A percentile compares a stretch with the other conserved stretches of the same genome.
Evolutionary conservation across 495 filamentous ascomycete genomes (phyloP).

Genomic region (Xeromyces bisporus): DNA sequence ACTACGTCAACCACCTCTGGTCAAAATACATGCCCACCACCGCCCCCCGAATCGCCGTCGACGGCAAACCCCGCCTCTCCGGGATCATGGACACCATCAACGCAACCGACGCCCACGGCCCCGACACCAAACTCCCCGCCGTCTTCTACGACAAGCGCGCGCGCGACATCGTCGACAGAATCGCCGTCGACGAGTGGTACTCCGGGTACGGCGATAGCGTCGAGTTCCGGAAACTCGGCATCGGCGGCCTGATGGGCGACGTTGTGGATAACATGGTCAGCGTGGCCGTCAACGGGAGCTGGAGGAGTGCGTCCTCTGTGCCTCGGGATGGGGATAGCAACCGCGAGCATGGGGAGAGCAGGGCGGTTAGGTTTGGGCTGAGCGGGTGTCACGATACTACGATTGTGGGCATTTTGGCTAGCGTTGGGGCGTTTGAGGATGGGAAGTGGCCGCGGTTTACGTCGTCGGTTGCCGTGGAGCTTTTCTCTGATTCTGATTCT

Average conservation of each 20-base stretch:
- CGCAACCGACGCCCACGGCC: slow-evolving; percentile 70
- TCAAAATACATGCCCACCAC: slow-evolving; percentile 72
- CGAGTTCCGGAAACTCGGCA: slow-evolving; percentile 77
- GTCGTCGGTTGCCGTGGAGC: slow-evolving; percentile 76
- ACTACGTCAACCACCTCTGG: slow-evolving; percentile 56
- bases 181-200: slow-evolving; percentile 88
- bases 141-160: slow-evolving; percentile 78
- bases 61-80: slow-evolving; percentile 65
- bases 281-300: slow-evolving; percentile 41
- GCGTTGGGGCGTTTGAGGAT: slow-evolving; percentile 58
- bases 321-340: slow-evolving; percentile 23
- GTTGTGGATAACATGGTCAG: slow-evolving; percentile 71
- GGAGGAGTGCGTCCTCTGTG: slow-evolving; percentile 40
- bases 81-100: slow-evolving; percentile 94
- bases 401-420: slow-evolving; percentile 59
- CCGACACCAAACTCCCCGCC: slow-evolving; percentile 53
- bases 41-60: slow-evolving; percentile 54
- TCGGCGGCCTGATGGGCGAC: slow-evolving; percentile 72
- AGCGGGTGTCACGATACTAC: slow-evolving; percentile 94
- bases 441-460: slow-evolving; percentile 83
- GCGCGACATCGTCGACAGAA: slow-evolving; percentile 52
- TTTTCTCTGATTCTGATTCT: slow-evolving; percentile 42
- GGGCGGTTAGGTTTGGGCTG: slow-evolving; percentile 50
- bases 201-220: slow-evolving; percentile 63
- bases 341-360: too few species aligned